Evolutionary conservation across 257 asterid species (phyloP).

Genomic region (Asclepias syriaca): DNA sequence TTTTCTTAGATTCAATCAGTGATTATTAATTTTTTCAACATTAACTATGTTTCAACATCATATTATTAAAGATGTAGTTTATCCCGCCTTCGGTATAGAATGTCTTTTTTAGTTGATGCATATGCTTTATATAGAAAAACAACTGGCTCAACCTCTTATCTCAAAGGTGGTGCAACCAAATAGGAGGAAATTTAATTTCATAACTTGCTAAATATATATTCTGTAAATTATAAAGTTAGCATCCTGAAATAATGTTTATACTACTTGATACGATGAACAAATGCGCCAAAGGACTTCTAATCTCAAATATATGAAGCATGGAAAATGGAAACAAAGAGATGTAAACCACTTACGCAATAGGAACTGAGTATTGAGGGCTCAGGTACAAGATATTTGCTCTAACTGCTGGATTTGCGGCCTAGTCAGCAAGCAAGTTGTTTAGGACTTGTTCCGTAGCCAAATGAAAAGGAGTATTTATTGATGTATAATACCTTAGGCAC

Average conservation of each 20-base stretch:
- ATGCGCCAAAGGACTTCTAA: background rate
- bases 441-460: slow-evolving; percentile 9
- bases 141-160: background rate
- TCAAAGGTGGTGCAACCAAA: background rate
- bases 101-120: background rate
- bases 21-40: background rate
- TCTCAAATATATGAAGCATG: slow-evolving; percentile 1
- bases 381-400: slow-evolving; percentile 84
- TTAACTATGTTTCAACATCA: background rate
- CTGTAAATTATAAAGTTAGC: background rate
- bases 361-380: slow-evolving; percentile 57
- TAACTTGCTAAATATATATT: background rate
- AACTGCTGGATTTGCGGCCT: slow-evolving; percentile 89
- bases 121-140: background rate
- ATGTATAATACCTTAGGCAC: slow-evolving; percentile 52
- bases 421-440: slow-evolving; percentile 18
- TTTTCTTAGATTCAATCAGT: background rate
- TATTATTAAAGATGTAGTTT: background rate
- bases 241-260: background rate
- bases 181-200: background rate
- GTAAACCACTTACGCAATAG: slow-evolving; percentile 62
- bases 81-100: background rate
- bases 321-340: background rate
- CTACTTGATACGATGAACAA: background rate
- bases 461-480: slow-evolving; percentile 3